Conservation (phyloP, 129 eudicot genomes). For the Chrysanthemum lavandulifolium region DNA sequence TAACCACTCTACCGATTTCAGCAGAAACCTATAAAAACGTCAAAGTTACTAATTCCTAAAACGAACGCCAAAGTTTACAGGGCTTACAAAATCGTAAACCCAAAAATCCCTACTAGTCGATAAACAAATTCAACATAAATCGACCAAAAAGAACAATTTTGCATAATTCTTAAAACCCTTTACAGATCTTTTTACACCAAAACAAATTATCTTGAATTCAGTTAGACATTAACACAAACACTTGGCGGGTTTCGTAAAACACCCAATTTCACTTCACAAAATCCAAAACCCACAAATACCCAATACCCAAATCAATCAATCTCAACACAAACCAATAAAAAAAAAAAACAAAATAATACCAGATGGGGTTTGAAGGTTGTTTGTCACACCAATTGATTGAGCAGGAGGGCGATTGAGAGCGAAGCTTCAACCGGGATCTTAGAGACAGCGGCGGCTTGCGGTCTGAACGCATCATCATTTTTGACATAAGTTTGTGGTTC, state of each 20-base stretch:
- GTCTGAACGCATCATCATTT: slow-evolving; percentile 61
- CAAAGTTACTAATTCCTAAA: neutral
- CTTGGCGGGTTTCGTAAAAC: neutral
- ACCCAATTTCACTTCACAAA: neutral
- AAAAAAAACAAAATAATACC: slow-evolving; percentile 25
- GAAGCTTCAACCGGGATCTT: slow-evolving; percentile 83
- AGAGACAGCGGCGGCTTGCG: slow-evolving; percentile 70
- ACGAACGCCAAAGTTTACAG: too few species aligned
- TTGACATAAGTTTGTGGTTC: slow-evolving; percentile 26
- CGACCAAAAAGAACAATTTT: too few species aligned
- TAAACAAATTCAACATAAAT: neutral
- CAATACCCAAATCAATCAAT: neutral
- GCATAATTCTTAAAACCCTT: too few species aligned
- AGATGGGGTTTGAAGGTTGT: slow-evolving; percentile 43
- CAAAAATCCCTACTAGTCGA: neutral
- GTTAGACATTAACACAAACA: slow-evolving; percentile 28
- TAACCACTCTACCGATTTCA: neutral
- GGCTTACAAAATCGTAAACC: too few species aligned
- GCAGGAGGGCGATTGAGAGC: slow-evolving; percentile 54
- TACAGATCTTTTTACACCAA: too few species aligned
- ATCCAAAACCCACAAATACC: neutral
- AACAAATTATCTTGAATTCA: neutral
- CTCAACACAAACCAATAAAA: neutral
- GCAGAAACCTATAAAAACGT: neutral
- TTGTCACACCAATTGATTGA: slow-evolving; percentile 34